Evolutionary conservation across 2,329 filamentous ascomycete species (phyloP).

Genomic region (Monilinia vaccinii-corymbosi): DNA sequence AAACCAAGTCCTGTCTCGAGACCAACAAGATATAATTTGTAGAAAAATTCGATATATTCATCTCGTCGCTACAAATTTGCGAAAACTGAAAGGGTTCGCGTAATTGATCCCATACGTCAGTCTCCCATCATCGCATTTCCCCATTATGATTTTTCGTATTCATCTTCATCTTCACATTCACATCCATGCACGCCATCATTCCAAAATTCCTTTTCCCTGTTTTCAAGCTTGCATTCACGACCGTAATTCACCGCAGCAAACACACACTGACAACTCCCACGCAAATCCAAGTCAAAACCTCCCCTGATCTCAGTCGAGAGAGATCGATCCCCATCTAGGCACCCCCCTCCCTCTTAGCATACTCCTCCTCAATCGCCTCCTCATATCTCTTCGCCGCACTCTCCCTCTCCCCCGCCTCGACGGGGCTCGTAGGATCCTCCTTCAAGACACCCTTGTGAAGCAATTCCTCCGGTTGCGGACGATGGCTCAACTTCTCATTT

Average conservation of each 20-base stretch:
- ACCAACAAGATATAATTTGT: neutral
- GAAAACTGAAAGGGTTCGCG: neutral
- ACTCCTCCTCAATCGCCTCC: conserved; percentile 55
- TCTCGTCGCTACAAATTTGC: neutral
- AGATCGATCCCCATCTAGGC: conserved; percentile 38
- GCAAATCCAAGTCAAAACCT: neutral
- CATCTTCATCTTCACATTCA: neutral
- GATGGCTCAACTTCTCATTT: conserved; percentile 75
- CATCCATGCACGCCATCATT: neutral
- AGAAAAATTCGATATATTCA: neutral
- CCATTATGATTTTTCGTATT: neutral
- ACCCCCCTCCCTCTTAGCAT: conserved; percentile 53
- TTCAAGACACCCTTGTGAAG: conserved; percentile 72
- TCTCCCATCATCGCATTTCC: neutral
- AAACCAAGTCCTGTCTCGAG: neutral
- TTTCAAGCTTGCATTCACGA: neutral
- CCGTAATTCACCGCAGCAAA: neutral
- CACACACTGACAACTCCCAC: neutral
- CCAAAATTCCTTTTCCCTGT: neutral
- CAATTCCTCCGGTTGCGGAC: conserved; percentile 67
- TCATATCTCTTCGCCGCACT: conserved; percentile 40
- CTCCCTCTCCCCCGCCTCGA: conserved; percentile 20
- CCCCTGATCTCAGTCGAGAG: neutral
- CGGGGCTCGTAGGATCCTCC: conserved; percentile 48
- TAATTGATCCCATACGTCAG: neutral